Conservation (phyloP, 73 alveolate species). For the Symbiodinium pilosum region DNA sequence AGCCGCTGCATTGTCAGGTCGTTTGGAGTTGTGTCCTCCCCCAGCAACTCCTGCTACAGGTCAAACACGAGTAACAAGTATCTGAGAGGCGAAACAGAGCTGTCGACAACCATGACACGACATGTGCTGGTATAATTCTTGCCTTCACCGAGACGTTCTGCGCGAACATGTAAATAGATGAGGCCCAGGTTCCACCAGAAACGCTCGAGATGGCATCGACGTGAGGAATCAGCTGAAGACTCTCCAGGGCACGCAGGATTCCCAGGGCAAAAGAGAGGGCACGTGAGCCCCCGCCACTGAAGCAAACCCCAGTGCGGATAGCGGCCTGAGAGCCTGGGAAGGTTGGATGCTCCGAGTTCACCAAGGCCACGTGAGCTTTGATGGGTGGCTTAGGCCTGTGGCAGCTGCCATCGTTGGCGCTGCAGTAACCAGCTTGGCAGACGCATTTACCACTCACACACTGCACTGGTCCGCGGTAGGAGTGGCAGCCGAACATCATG, state of each 20-base stretch:
- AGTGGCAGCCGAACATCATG: constrained; percentile 44
- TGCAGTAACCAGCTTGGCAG: constrained; percentile 44
- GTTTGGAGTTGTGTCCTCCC: constrained; percentile 67
- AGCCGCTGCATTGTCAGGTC: constrained; percentile 55
- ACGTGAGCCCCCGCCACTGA: constrained; percentile 93
- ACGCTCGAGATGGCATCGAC: constrained; percentile 81
- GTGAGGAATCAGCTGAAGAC: constrained; percentile 57
- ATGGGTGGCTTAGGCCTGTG: constrained; percentile 46
- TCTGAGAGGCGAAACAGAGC: too few species aligned
- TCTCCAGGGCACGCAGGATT: constrained; percentile 66
- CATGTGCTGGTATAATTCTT: neutral
- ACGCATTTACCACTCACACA: constrained; percentile 40
- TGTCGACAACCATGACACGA: too few species aligned
- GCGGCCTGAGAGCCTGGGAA: constrained; percentile 55
- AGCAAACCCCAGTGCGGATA: constrained; percentile 70
- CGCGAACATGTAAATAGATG: constrained; percentile 83
- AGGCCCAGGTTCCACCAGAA: constrained; percentile 92
- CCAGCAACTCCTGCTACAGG: constrained; percentile 73
- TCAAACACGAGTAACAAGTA: too few species aligned
- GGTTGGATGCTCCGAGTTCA: neutral
- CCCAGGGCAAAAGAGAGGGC: constrained; percentile 72
- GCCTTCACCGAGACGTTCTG: constrained; percentile 71
- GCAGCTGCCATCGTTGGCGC: constrained; percentile 82
- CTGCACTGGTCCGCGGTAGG: constrained; percentile 45
- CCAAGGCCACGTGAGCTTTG: constrained; percentile 42